These are phyloP conservation scores for Aspergillus nomiae DNA, from an alignment of 2,329 filamentous ascomycete species.

Conservation along the genomic window DNA sequence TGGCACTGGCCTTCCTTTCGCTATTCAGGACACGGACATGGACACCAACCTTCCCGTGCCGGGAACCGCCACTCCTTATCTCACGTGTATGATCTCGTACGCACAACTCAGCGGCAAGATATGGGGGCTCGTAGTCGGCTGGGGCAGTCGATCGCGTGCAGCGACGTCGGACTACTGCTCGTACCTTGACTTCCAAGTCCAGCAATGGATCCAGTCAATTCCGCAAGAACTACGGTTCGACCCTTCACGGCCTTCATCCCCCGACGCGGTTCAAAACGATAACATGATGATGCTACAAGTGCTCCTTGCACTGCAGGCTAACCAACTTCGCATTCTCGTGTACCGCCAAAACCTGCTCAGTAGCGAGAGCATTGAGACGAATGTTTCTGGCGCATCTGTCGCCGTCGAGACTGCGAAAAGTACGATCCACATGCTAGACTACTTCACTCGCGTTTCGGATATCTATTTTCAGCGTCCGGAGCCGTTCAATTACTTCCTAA, in stretches of 20 bases:
- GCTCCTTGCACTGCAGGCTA: conserved; percentile 48
- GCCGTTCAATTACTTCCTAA: conserved; percentile 47
- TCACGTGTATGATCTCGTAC: conserved; percentile 53
- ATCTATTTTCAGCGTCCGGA: conserved; percentile 44
- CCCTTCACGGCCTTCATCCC: conserved; percentile 21
- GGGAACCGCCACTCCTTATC: conserved; percentile 41
- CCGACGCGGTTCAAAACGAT: conserved; percentile 24
- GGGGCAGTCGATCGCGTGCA: conserved; percentile 32
- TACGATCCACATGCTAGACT: conserved; percentile 41
- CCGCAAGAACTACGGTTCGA: conserved; percentile 46
- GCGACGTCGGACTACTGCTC: conserved; percentile 43
- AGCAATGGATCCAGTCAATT: conserved; percentile 51
- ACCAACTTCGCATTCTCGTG: conserved; percentile 49
- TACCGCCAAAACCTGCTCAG: conserved; percentile 48
- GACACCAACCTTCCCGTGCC: conserved; percentile 52
- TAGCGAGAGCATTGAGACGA: conserved; percentile 38
- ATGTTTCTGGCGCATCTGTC: conserved; percentile 38
- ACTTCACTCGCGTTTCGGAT: conserved; percentile 39
- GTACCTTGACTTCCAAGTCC: conserved; percentile 46
- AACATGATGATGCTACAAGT: conserved; percentile 47
- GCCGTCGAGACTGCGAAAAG: conserved; percentile 46
- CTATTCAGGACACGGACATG: conserved; percentile 52
- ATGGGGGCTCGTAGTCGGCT: conserved; percentile 48
- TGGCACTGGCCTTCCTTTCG: conserved; percentile 54
- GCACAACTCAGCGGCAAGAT: conserved; percentile 50